A percentile compares a stretch with the other conserved stretches of the same genome.
These are phyloP conservation scores for Dendrobium catenatum DNA, from an alignment of 106 monocot species.

Conservation along the genomic window DNA sequence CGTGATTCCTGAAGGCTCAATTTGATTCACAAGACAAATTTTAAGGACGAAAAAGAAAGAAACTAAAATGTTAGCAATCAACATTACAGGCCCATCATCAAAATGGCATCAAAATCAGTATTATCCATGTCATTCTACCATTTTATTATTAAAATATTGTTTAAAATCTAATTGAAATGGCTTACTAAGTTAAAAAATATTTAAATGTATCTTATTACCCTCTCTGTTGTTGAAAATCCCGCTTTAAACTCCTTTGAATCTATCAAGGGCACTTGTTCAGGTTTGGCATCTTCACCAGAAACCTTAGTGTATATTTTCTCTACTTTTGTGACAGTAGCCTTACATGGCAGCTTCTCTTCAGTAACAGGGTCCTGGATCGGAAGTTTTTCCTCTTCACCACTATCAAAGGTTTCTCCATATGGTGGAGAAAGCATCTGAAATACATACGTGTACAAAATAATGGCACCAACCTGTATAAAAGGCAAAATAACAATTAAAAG, in stretches of 20 bases:
- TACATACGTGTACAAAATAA: conserved; percentile 92
- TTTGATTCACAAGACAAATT: neutral
- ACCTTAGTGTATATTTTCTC: conserved; percentile 6
- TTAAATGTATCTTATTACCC: conserved; percentile 22
- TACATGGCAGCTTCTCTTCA: conserved; percentile 10
- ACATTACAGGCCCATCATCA: neutral
- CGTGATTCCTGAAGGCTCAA: neutral
- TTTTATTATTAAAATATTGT: neutral
- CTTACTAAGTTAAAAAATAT: neutral
- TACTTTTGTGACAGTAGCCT: conserved; percentile 27
- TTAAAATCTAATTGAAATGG: neutral
- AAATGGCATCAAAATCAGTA: neutral
- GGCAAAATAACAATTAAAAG: neutral
- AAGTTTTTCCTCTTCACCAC: conserved; percentile 38
- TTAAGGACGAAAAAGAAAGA: neutral
- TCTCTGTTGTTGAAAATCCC: conserved; percentile 23
- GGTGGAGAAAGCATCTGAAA: conserved; percentile 97
- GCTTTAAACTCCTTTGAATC: conserved; percentile 25
- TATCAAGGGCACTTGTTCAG: conserved; percentile 33
- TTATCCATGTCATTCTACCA: neutral
- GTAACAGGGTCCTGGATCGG: conserved; percentile 19
- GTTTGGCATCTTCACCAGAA: neutral
- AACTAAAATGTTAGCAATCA: neutral
- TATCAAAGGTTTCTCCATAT: conserved; percentile 60
- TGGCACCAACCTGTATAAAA: conserved; percentile 79